Base-by-base conservation (phyloP, 2,329 filamentous ascomycete species). In the Drechslerella dactyloides region DNA sequence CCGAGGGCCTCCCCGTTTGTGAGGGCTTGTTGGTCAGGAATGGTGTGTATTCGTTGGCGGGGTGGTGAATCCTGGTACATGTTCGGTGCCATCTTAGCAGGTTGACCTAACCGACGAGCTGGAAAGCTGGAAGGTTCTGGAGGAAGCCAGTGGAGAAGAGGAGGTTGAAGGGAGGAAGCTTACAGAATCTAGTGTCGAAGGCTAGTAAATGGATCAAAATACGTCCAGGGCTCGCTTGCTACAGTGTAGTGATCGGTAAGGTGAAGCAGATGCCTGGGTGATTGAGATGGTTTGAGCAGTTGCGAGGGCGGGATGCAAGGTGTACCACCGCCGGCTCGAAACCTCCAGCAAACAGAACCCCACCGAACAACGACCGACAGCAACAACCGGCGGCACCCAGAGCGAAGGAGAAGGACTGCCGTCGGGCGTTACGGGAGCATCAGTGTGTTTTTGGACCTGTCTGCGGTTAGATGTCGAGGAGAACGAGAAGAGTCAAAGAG, bases 1-100 rank as follows among this genome's bases (percentile, higher is more conserved):
- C 17, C 42, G 56, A 72, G 55, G 58, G 59, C n/a, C 54, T 72
- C 55, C 37, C 21, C 33, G 40, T n/a, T 37, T 48, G 37, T 23
- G 60, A 65, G 55, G 44, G 52, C 60, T 72, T 59, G 46, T 60
- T 60, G 60, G 42, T 57, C 37, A 23, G 59, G 68, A 35, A 72
- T 72, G 54, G 54, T 72, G 64, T 72, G 55, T 15, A 72, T 51
- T 60, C 64, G 60, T 21, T 65, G 60, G 54, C 51, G 50, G 60
- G 33, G 68, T 27, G 60, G 44, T 53, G 68, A 42, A 72, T 60
- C 60, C 68, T 72, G n/a, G n/a, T n/a, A n/a, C n/a, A n/a, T 42
- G 60, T 61, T 40, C 60, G 42, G 68, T 65, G 68, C 57, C 68
- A 72, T 72, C 44, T 21, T 65, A 44, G 60, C 33, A 27, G 21